Percentiles rank a stretch among this genome's conserved stretches.
phyloP scores from a whole-genome alignment of 2,329 filamentous ascomycete genomes.

The Aspergillus alliaceus region DNA sequence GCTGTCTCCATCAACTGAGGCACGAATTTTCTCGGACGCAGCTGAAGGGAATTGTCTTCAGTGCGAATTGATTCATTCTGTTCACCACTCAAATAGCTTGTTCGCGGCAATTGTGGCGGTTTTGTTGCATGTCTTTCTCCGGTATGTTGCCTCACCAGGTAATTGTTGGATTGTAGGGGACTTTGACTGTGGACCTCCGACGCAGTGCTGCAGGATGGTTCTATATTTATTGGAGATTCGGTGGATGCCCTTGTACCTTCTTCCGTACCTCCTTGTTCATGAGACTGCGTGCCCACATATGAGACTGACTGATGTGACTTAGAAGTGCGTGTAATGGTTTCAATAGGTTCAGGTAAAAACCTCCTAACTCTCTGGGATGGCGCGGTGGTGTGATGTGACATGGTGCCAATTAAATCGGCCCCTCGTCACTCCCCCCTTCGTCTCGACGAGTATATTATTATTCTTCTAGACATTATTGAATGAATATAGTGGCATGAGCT shows the following conservation, averaged over 20 bases:
- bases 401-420: not conserved
- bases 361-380: conserved; percentile 21
- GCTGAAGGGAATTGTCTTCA: conserved; percentile 3
- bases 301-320: conserved; percentile 20
- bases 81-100: not conserved
- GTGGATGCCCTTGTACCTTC: not conserved
- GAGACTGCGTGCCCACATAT: not conserved
- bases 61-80: not conserved
- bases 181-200: not conserved
- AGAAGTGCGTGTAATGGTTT: conserved; percentile 44
- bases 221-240: not conserved
- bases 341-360: conserved; percentile 44
- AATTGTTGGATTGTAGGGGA: not conserved
- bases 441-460: not conserved
- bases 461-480: not conserved
- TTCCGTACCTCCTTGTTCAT: not conserved
- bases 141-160: not conserved
- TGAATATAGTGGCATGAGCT: not conserved
- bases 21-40: conserved; percentile 29
- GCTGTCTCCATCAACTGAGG: conserved; percentile 35
- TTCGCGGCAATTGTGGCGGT: not conserved
- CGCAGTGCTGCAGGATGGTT: not conserved
- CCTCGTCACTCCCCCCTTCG: not conserved
- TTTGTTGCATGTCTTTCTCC: not conserved
- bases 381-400: conserved; percentile 5